Evolutionary conservation across 2,329 filamentous ascomycete genomes (phyloP), one percentile per base, ranked within the genome.

Genomic region (Botryotinia calthae): DNA sequence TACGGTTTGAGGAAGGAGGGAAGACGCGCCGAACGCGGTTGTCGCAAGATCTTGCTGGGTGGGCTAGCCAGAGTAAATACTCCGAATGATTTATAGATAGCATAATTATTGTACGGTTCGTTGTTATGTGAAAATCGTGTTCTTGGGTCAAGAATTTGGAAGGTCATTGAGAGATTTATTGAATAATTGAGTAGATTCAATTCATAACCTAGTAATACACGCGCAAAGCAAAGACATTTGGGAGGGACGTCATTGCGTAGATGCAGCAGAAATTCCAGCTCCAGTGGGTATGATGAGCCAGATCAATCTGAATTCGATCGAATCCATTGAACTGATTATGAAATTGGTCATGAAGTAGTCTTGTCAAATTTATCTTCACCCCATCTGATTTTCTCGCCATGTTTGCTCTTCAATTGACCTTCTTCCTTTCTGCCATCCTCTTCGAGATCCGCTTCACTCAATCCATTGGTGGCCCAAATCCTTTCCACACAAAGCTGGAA

Each of bases 401-500:
- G 81, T 73, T 83, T 85, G 73, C 81, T 83, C 77, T 81, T 83
- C 62, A 84, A 77, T 73, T 81, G 79, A 3, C 82, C 82, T 73
- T 82, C 80, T 61, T 79, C 79, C n/a, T 70, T 58, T 67, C 78
- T 74, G n/a, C 76, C 77, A 74, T 80, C 79, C 58, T 79, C 78
- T 66, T 70, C 71, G 31, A 75, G 20, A 51, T 76, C 74, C 62
- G 77, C 76, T 72, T 76, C 74, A 16, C 73, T 76, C 58, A 78
- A 56, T 34, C 72, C 71, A 75, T 98, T 98, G 0, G 95, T 97
- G 0, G 95, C 95, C 94, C 95, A 99, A 28, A 98, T 89, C 74
- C 89, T 88, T 79, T 95, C 92, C 70, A 99, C 91, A 74, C 89
- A 91, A 56, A 99, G 85, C 82, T 97, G 93, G 82, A 95, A 99